Base-by-base conservation (phyloP, 176 grass and related monocot species). In the Avena sativa region DNA sequence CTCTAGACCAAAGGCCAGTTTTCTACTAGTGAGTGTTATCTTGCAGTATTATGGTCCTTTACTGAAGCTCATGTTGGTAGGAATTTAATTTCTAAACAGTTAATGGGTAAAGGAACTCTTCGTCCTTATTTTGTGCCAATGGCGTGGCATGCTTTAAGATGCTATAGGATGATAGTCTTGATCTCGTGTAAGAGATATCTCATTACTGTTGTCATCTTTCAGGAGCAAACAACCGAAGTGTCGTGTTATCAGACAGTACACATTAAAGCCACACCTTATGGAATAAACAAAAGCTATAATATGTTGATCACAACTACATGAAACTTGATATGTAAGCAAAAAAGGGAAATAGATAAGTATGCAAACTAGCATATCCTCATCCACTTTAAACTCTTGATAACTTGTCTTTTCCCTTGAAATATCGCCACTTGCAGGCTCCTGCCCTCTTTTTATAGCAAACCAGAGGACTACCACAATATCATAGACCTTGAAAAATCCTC, bases 371-470 rank as follows among this genome's bases (percentile, higher is more conserved):
- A 78, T 84, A 90, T 87, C 87, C 89, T 48, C 76, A 66, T 81
- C 78, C 88, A 90, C 78, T 89, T 78, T 43, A 61, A 87, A 73
- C 78, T 89, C 77, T 85, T 53, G 75, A 87, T 83, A 82, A 49
- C 47, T 51, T 81, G 88, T 85, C 82, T 85, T 92, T 91, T 83
- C 55, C 65, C 69, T 79, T 86, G 74, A 95, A 93, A 93, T 92
- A 90, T 93, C 86, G 89, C 82, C 87, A 93, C 87, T 88, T 73
- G 28, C 78, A 73, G 63, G 36, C 53, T 81, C 89, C 65, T 23
- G 64, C 84, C 78, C 87, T 7, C 89, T 87, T 96, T 96, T 96
- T 93, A 91, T 93, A 93, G 75, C 84, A 87, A 74, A 79, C 86
- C 71, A 85, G 78, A 47, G 34, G 74, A 34, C 48, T 82, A 65